Percentiles rank a stretch among this genome's conserved stretches.
Conservation (phyloP, 768 basidiomycete genomes). For the Naganishia friedmannii region DNA sequence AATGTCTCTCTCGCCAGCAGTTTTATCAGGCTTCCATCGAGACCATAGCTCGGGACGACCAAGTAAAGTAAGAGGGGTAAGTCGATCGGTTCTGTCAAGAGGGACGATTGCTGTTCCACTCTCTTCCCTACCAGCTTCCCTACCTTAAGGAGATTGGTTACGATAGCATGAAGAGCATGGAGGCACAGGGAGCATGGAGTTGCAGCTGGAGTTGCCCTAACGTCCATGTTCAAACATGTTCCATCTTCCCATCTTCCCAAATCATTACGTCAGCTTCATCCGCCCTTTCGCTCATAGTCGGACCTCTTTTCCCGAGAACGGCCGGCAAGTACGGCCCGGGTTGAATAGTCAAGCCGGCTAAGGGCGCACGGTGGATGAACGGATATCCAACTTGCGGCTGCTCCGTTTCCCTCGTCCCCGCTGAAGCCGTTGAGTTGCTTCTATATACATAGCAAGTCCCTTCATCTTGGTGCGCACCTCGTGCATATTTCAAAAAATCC, state of each 20-base stretch:
- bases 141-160: no score
- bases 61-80: no score
- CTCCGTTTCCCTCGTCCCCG: neutral
- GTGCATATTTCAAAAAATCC: neutral
- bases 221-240: neutral
- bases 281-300: constrained; percentile 15
- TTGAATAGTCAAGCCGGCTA: neutral
- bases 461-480: neutral
- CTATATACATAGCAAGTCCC: constrained; percentile 2
- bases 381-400: constrained; percentile 11
- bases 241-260: neutral
- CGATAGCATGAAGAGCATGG: no score
- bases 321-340: constrained; percentile 9
- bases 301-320: constrained; percentile 3
- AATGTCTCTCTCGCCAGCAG: no score
- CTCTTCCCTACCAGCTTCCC: no score
- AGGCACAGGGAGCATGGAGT: no score
- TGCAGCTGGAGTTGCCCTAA: no score
- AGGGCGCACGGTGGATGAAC: constrained; percentile 1
- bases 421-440: neutral
- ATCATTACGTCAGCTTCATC: neutral
- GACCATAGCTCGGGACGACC: no score
- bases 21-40: no score
- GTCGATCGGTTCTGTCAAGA: no score
- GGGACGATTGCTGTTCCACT: no score